phyloP scores from a whole-genome alignment of 805 yeast species.

The Candida pseudoglaebosa region DNA sequence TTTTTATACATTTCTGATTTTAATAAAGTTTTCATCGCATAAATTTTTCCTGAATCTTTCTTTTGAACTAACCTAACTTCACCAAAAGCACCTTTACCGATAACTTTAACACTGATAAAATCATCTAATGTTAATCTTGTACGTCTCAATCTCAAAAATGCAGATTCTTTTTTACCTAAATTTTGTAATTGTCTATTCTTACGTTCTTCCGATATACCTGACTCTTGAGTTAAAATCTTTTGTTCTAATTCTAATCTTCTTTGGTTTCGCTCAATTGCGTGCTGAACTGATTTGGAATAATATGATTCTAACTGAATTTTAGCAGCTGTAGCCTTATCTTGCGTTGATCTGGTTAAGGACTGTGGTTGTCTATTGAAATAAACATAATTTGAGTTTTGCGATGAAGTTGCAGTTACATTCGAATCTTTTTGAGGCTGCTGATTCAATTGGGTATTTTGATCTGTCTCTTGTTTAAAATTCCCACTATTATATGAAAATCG shows the following conservation, averaged over 20 bases:
- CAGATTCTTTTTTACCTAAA: slow-evolving; percentile 85
- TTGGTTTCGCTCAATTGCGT: slow-evolving; percentile 94
- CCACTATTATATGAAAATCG: background rate
- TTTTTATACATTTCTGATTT: slow-evolving; percentile 92
- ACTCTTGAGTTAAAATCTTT: slow-evolving; percentile 60
- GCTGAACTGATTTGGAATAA: slow-evolving; percentile 79
- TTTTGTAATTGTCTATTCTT: slow-evolving; percentile 76
- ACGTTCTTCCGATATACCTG: slow-evolving; percentile 71
- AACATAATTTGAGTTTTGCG: slow-evolving; percentile 46
- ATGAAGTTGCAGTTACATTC: background rate
- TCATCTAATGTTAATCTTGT: slow-evolving; percentile 81
- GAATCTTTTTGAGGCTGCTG: background rate
- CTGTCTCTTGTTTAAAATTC: background rate
- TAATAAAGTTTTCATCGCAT: slow-evolving; percentile 89
- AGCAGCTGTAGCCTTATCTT: slow-evolving; percentile 80
- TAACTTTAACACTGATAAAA: slow-evolving; percentile 82
- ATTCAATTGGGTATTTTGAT: background rate
- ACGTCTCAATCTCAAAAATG: slow-evolving; percentile 77
- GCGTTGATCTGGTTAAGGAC: slow-evolving; percentile 63
- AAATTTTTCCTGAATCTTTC: slow-evolving; percentile 84
- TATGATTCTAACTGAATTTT: slow-evolving; percentile 79
- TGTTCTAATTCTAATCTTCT: slow-evolving; percentile 84
- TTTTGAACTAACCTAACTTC: slow-evolving; percentile 94
- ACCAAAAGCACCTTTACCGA: slow-evolving; percentile 98
- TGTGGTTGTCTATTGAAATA: slow-evolving; percentile 83